Conservation (phyloP, 345 rosid species). For the Hirschfeldia incana region DNA sequence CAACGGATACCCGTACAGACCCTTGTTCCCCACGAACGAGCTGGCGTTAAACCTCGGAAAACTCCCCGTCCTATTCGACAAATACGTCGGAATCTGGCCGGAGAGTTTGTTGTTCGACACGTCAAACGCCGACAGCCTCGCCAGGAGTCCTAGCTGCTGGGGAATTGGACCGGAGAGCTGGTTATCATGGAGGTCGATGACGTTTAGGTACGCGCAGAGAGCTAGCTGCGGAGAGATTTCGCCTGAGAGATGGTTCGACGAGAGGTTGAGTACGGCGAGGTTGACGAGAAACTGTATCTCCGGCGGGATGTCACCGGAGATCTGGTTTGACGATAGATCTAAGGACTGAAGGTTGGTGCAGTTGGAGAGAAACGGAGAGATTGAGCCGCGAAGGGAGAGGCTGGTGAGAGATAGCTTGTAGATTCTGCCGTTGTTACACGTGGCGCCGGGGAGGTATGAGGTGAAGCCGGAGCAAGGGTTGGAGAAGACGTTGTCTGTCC, state of each 20-base stretch:
- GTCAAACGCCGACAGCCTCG: conserved; percentile 75
- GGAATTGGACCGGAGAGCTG: conserved; percentile 76
- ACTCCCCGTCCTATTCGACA: conserved; percentile 71
- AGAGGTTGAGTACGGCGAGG: conserved; percentile 91
- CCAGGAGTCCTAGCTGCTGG: conserved; percentile 69
- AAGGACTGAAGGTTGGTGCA: background rate
- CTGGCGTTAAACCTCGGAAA: conserved; percentile 75
- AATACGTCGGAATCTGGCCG: conserved; percentile 68
- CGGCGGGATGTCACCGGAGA: conserved; percentile 73
- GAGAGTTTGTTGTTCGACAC: conserved; percentile 79
- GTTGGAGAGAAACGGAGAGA: background rate
- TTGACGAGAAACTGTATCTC: conserved; percentile 84
- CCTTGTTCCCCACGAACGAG: conserved; percentile 79
- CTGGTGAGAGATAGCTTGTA: conserved; percentile 33
- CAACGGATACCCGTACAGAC: conserved; percentile 87
- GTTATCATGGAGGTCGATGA: conserved; percentile 90
- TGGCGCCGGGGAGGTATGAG: conserved; percentile 78
- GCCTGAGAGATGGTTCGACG: conserved; percentile 70
- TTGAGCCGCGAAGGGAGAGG: conserved; percentile 53
- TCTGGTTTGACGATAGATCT: conserved; percentile 49
- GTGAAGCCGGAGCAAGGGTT: conserved; percentile 82
- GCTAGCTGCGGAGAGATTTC: conserved; percentile 79
- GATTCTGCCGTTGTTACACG: conserved; percentile 91
- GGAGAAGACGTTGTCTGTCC: conserved; percentile 67
- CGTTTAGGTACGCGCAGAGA: conserved; percentile 85